A percentile compares a stretch with the other conserved stretches of the same genome.
Conservation (phyloP, 2,329 filamentous ascomycete species). For the Penicillium expansum region DNA sequence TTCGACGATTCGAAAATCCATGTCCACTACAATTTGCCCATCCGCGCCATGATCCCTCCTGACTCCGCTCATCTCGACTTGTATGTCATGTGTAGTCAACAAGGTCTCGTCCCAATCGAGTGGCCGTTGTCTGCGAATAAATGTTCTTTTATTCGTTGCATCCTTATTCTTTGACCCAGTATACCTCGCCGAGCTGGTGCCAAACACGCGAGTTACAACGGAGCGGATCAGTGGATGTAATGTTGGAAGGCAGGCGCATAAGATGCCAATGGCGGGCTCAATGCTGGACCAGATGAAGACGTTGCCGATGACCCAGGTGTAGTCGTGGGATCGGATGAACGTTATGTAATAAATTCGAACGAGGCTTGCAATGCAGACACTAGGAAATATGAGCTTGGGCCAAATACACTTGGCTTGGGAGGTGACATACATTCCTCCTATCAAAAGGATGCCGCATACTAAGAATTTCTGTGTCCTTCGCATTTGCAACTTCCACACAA, state of each 20-base stretch:
- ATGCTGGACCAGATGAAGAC: background rate
- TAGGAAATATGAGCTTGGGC: background rate
- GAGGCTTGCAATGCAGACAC: background rate
- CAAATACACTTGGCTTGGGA: background rate
- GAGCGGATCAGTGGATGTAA: background rate
- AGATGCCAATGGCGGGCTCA: background rate
- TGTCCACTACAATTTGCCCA: background rate
- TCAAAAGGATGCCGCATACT: background rate
- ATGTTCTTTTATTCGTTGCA: background rate
- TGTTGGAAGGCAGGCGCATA: background rate
- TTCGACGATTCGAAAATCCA: background rate
- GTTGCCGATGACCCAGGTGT: background rate
- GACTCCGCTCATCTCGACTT: background rate
- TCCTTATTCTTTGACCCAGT: background rate
- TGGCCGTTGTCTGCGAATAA: background rate
- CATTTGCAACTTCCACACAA: background rate
- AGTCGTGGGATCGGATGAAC: background rate
- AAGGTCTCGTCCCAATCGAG: background rate
- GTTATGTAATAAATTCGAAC: background rate
- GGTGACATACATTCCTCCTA: background rate
- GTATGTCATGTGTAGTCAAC: background rate
- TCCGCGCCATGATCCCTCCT: background rate
- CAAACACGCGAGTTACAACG: background rate
- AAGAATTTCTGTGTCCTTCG: background rate
- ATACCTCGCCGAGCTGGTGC: background rate